Percentiles rank a stretch among this genome's conserved stretches.
Evolutionary conservation across 1,284 basidiomycete genomes (phyloP).

Genomic region (Mycena citricolor): DNA sequence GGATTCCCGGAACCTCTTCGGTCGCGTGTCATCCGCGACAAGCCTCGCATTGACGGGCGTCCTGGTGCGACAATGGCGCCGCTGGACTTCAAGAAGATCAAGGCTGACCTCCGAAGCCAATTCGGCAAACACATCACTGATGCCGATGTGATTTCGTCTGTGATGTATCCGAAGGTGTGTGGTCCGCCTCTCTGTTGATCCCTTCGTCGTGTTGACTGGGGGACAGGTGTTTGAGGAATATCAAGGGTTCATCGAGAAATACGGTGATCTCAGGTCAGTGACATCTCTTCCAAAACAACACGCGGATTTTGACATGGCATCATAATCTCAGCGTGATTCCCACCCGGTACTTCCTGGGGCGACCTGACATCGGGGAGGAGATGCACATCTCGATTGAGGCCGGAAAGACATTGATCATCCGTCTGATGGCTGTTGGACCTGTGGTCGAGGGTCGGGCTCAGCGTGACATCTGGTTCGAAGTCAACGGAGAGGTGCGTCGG

Average conservation of each 20-base stretch:
- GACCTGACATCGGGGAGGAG: slow-evolving; percentile 91
- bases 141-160: slow-evolving; percentile 91
- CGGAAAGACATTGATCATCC: slow-evolving; percentile 96
- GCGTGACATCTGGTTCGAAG: slow-evolving; percentile 98
- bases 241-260: slow-evolving; percentile 92
- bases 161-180: slow-evolving; percentile 90
- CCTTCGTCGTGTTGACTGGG: slow-evolving; percentile 19
- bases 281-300: no score
- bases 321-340: slow-evolving; percentile 72
- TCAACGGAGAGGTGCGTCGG: slow-evolving; percentile 82
- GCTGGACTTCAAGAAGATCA: slow-evolving; percentile 95
- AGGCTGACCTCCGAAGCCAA: slow-evolving; percentile 88
- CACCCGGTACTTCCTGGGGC: slow-evolving; percentile 96
- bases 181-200: slow-evolving; percentile 5
- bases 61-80: slow-evolving; percentile 88
- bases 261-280: slow-evolving; percentile 86
- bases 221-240: slow-evolving; percentile 94
- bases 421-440: slow-evolving; percentile 92
- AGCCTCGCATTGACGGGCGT: slow-evolving; percentile 89
- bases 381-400: slow-evolving; percentile 97
- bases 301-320: slow-evolving; percentile 11
- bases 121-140: slow-evolving; percentile 95
- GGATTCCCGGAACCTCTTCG: slow-evolving; percentile 98
- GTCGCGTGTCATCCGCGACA: slow-evolving; percentile 89
- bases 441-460: slow-evolving; percentile 90